Percentiles rank a stretch among this genome's conserved stretches.
phyloP scores from a whole-genome alignment of 2,329 filamentous ascomycete genomes.

The Rhynchosporium secalis region DNA sequence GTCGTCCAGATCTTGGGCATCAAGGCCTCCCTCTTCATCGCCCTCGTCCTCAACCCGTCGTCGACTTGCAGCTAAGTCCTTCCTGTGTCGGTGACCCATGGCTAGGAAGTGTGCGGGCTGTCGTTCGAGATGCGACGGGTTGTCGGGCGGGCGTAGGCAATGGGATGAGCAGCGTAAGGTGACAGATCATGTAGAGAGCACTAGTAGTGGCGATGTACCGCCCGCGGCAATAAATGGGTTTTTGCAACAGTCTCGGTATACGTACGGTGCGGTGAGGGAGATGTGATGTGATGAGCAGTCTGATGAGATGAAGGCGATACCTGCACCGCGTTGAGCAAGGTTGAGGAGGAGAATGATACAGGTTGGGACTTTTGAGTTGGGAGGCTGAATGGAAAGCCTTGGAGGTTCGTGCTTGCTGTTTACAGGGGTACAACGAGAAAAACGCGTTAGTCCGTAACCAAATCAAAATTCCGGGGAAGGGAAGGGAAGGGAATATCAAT shows the following conservation, averaged over 20 bases:
- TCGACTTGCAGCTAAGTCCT: constrained; percentile 65
- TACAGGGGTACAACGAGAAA: constrained; percentile 23
- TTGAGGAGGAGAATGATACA: constrained; percentile 26
- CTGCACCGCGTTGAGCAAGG: constrained; percentile 36
- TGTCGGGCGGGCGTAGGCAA: constrained; percentile 37
- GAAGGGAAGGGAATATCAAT: constrained; percentile 12
- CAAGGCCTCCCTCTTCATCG: constrained; percentile 63
- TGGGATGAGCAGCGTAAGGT: constrained; percentile 36
- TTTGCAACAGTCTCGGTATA: constrained; percentile 28
- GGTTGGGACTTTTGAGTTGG: constrained; percentile 27
- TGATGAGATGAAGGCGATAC: constrained; percentile 35
- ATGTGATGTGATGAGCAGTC: constrained; percentile 27
- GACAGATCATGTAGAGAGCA: constrained; percentile 38
- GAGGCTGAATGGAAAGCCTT: constrained; percentile 34
- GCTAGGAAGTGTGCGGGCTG: constrained; percentile 36
- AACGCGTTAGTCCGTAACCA: constrained; percentile 17
- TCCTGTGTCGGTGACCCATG: constrained; percentile 58
- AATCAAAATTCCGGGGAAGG: constrained; percentile 23
- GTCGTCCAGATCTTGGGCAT: constrained; percentile 60
- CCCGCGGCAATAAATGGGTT: constrained; percentile 39
- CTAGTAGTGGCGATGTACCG: constrained; percentile 38
- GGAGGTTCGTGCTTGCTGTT: constrained; percentile 21
- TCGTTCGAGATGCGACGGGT: constrained; percentile 39
- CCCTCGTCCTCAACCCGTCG: constrained; percentile 70
- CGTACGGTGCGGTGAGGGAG: constrained; percentile 6